A percentile compares a stretch with the other conserved stretches of the same genome.
These are phyloP conservation scores for Kwoniella botswanensis DNA, from an alignment of 768 basidiomycete species.

Conservation along the genomic window DNA sequence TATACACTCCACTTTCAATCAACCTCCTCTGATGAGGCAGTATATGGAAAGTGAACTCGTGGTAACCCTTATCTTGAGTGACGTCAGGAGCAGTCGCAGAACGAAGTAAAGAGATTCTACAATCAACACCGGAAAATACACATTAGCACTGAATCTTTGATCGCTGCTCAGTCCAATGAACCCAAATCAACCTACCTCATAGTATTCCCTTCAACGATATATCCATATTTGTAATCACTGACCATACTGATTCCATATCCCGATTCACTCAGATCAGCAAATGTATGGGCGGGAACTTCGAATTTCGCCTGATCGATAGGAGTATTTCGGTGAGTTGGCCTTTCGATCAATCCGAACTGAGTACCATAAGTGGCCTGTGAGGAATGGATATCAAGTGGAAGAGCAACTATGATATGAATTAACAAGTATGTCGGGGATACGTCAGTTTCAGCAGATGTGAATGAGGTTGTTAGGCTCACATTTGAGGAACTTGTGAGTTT, in stretches of 20 bases:
- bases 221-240: slow-evolving; percentile 93
- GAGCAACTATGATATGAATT: slow-evolving; percentile 63
- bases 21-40: slow-evolving; percentile 64
- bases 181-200: slow-evolving; percentile 57
- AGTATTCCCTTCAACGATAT: slow-evolving; percentile 75
- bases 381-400: slow-evolving; percentile 82
- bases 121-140: neutral
- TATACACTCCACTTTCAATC: slow-evolving; percentile 25
- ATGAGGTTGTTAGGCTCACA: slow-evolving; percentile 7
- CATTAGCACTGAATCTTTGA: no score
- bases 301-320: slow-evolving; percentile 74
- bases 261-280: slow-evolving; percentile 62
- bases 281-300: slow-evolving; percentile 93
- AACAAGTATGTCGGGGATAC: neutral
- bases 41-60: slow-evolving; percentile 84
- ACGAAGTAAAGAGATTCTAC: slow-evolving; percentile 78
- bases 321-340: slow-evolving; percentile 94
- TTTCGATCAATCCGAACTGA: slow-evolving; percentile 83
- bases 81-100: slow-evolving; percentile 70
- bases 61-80: slow-evolving; percentile 55
- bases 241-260: slow-evolving; percentile 92
- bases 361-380: slow-evolving; percentile 87
- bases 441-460: neutral
- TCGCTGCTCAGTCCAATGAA: no score
- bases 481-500: slow-evolving; percentile 54